Conservation (phyloP, 805 yeast genomes). For the Maudiozyma bulderi region DNA sequence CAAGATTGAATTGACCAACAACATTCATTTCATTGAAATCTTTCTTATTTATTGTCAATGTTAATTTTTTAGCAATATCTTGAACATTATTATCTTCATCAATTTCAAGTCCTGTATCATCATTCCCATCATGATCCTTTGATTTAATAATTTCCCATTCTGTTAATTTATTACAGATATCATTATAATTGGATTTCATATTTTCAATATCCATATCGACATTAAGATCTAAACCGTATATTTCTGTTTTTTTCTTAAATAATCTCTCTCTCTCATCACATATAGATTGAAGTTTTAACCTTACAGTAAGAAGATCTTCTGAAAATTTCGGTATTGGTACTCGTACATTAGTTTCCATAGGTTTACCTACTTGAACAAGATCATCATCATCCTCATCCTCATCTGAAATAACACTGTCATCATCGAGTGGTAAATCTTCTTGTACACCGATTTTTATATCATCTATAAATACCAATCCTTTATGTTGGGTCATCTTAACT, state of each 20-base stretch:
- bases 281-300: neutral
- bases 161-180: conserved; percentile 2
- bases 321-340: conserved; percentile 3
- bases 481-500: conserved; percentile 13
- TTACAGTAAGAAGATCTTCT: neutral
- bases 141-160: neutral
- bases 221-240: neutral
- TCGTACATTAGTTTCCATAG: conserved; percentile 14
- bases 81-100: conserved; percentile 34
- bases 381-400: neutral
- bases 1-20: conserved; percentile 92
- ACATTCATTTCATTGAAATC: conserved; percentile 71
- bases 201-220: conserved; percentile 1
- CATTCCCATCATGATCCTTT: neutral
- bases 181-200: neutral
- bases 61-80: conserved; percentile 49
- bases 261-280: neutral
- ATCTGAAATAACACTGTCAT: neutral
- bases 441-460: conserved; percentile 2
- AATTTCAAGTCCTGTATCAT: conserved; percentile 21
- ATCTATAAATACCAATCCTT: conserved; percentile 13
- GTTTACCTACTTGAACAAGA: conserved; percentile 1
- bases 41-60: conserved; percentile 53
- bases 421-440: neutral
- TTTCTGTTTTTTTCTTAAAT: neutral